Conservation (phyloP, 140 eudicot genomes). For the Bidens hawaiensis region DNA sequence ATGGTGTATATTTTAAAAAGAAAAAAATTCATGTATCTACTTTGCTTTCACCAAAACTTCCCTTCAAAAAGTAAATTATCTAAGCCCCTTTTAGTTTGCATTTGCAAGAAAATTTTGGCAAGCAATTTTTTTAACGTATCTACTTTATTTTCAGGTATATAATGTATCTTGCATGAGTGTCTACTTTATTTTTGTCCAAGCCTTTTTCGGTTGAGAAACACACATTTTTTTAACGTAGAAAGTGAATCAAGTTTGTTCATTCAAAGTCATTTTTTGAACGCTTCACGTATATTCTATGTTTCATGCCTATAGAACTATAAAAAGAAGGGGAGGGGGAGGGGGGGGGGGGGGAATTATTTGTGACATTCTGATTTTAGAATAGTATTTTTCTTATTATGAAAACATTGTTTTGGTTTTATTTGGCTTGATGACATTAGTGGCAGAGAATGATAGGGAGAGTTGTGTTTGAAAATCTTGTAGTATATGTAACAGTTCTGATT, state of each 20-base stretch:
- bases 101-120: not conserved
- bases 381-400: not conserved
- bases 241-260: no score
- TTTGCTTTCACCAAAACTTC: not conserved
- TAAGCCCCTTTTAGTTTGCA: not conserved
- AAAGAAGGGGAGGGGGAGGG: no score
- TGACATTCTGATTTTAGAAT: not conserved
- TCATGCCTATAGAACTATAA: not conserved
- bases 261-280: not conserved
- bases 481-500: not conserved
- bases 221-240: no score
- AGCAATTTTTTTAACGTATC: not conserved
- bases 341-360: no score
- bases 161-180: no score
- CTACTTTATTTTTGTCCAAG: no score
- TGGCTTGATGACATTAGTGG: not conserved
- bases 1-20: no score
- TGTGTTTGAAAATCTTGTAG: conserved; percentile 1
- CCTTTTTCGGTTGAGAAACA: no score
- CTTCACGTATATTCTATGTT: not conserved
- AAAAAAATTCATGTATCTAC: not conserved
- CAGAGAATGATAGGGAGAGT: conserved; percentile 17
- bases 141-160: no score
- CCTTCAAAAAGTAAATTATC: not conserved
- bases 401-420: not conserved